These are phyloP conservation scores for Quercus tomentella DNA, from an alignment of 331 rosid species.

Conservation along the genomic window DNA sequence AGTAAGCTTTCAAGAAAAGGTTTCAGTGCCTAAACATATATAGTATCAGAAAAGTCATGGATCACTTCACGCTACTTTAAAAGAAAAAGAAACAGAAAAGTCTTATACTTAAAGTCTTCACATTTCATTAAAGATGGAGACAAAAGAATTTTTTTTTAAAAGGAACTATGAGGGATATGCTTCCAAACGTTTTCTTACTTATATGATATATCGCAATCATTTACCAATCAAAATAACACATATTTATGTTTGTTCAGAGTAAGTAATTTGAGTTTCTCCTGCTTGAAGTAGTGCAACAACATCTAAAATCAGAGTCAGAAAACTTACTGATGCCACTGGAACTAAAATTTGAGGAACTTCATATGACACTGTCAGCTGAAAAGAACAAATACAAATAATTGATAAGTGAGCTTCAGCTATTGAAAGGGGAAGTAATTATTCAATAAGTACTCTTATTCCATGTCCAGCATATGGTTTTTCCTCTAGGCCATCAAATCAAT, in stretches of 20 bases:
- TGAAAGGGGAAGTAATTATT: background rate
- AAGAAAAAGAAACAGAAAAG: background rate
- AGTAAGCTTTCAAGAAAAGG: constrained; percentile 86
- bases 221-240: background rate
- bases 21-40: constrained; percentile 63
- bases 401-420: constrained; percentile 1
- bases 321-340: constrained; percentile 91
- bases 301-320: constrained; percentile 5
- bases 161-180: background rate
- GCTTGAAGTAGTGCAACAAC: background rate
- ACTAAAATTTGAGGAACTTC: constrained; percentile 83
- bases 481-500: too few relatives aligned
- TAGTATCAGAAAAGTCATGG: background rate
- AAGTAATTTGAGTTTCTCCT: background rate
- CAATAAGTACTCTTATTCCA: too few relatives aligned
- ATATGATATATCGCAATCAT: background rate
- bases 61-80: background rate
- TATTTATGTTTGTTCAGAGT: background rate
- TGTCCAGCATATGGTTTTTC: too few relatives aligned
- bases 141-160: background rate
- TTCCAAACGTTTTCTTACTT: background rate
- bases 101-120: background rate
- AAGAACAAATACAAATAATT: constrained; percentile 13
- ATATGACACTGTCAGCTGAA: constrained; percentile 88
- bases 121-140: background rate